Evolutionary conservation across 805 yeast genomes (phyloP), one percentile per base, ranked within the genome.

Genomic region (Suhomyces sp.): DNA sequence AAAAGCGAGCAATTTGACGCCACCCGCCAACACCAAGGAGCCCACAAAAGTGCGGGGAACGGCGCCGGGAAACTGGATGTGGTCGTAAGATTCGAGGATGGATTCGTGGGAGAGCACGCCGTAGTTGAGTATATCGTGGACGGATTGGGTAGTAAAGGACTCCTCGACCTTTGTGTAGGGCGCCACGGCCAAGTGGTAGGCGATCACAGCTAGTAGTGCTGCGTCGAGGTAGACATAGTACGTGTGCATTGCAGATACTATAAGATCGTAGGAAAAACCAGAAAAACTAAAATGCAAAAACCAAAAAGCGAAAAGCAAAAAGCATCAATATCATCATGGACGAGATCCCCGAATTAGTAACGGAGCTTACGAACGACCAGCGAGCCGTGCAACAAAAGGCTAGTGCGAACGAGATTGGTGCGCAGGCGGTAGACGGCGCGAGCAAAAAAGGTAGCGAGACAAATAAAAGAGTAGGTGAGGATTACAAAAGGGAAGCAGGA

Each of bases 111-210:
- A 71, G 37, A 56, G 62, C 1, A 71, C 57, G 1, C 97, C 97
- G 63, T 82, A 77, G 56, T 79, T 78, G 47, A 89, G 56, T 43
- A 91, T 75, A 61, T 93, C 97, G 63, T 92, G 91, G 41, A 89
- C 75, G 0, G 97, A 97, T 61, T 93, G 97, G 44, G 89, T 73
- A 59, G 86, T 89, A 76, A 93, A 93, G 25, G 97, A 89, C 66
- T 93, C 98, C 65, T 93, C 97, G 0, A 93, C 97, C 68, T 93
- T 93, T 1, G 97, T 86, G 67, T 73, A 89, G 0, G 97, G 97
- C 0, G 97, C 78, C 1, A 80, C 59, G 9, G 73, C 56, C 54
- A 87, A 59, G 63, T 85, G 84, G 45, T 69, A 67, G 1, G 75
- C 64, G 9, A 87, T 75, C 5, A 78, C 64, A 3, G 69, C 73